Evolutionary conservation across 192 early-diverging fungal species (phyloP), one percentile per base, ranked within the genome.

Genomic region (Coemansia aciculifera): DNA sequence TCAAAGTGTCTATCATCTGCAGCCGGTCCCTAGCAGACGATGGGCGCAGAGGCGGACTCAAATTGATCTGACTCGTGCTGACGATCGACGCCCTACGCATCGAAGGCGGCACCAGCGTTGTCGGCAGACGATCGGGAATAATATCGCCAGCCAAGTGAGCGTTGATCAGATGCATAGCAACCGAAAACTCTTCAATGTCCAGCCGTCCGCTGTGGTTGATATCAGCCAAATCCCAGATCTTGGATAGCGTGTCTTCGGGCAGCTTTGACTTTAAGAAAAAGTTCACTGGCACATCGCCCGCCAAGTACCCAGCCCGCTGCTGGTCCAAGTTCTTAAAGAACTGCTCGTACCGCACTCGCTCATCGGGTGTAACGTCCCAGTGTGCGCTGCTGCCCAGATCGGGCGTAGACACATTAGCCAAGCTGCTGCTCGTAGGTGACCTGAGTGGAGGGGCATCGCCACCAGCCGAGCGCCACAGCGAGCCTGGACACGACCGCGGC

Each of bases 221-320:
- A 67, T 92, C 89, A 0, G 90, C 83, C 56, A 94, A 81, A 46
- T 92, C 90, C 90, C 94, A 96, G 52, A 96, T 90, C 54, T 88
- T 84, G 19, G 92, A 93, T 54, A 96, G 74, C 1, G 76, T 84
- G 1, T 79, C 59, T 32, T 88, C 86, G 0, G 90, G 83, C 44
- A 96, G 78, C 54, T 89, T 87, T 4, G 93, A 93, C 66, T 91
- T 91, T 62, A 92, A 71, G 71, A 96, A 94, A 64, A 96, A 92
- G 27, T 81, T 80, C 23, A 89, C 89, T 11, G 89, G 87, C 9
- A 92, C 91, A 40, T 90, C 88, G 34, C 92, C 92, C 70, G 83
- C 36, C 62, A 97, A 64, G 62, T 83, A 80, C 1, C 94, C 94
- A 10, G 73, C 68, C 38, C 83, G 84, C 2, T 63, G 69, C 11